phyloP scores from a whole-genome alignment of 768 basidiomycete genomes.

The Rhizopogon vulgaris region DNA sequence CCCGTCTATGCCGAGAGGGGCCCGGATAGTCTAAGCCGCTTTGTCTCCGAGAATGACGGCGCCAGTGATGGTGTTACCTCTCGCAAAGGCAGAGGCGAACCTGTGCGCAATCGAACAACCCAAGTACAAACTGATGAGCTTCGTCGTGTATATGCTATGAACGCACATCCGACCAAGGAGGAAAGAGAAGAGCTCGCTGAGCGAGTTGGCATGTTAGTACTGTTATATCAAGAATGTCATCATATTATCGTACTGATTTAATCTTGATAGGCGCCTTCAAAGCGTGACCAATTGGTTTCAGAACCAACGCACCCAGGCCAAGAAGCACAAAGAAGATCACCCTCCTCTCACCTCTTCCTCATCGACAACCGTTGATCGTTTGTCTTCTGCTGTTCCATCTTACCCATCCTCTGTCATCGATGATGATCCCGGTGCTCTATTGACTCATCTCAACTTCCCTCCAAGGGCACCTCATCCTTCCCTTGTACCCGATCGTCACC shows the following conservation, averaged over 20 bases:
- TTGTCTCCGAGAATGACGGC: slow-evolving; percentile 44
- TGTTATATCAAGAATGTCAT: slow-evolving; percentile 7
- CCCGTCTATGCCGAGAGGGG: slow-evolving; percentile 36
- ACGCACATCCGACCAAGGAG: slow-evolving; percentile 64
- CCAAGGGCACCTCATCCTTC: slow-evolving; percentile 27
- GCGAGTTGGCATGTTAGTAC: slow-evolving; percentile 69
- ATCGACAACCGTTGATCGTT: slow-evolving; percentile 19
- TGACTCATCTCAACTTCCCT: slow-evolving; percentile 12
- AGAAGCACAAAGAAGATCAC: slow-evolving; percentile 59
- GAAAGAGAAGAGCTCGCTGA: slow-evolving; percentile 60
- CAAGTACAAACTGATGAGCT: slow-evolving; percentile 65
- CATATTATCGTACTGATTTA: slow-evolving; percentile 16
- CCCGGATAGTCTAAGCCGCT: slow-evolving; percentile 37
- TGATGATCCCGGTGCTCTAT: slow-evolving; percentile 5
- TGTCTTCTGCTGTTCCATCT: background rate
- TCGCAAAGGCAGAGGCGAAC: slow-evolving; percentile 24
- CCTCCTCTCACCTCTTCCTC: slow-evolving; percentile 16
- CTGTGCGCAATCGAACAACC: slow-evolving; percentile 52
- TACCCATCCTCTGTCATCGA: slow-evolving; percentile 1
- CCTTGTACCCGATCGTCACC: slow-evolving; percentile 17
- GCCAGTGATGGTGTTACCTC: slow-evolving; percentile 18
- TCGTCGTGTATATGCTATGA: slow-evolving; percentile 54
- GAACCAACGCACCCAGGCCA: slow-evolving; percentile 74
- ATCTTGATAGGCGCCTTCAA: slow-evolving; percentile 57
- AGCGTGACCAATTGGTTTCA: slow-evolving; percentile 86